phyloP scores from a whole-genome alignment of 768 basidiomycete species.

The Daedaleopsis nitida region DNA sequence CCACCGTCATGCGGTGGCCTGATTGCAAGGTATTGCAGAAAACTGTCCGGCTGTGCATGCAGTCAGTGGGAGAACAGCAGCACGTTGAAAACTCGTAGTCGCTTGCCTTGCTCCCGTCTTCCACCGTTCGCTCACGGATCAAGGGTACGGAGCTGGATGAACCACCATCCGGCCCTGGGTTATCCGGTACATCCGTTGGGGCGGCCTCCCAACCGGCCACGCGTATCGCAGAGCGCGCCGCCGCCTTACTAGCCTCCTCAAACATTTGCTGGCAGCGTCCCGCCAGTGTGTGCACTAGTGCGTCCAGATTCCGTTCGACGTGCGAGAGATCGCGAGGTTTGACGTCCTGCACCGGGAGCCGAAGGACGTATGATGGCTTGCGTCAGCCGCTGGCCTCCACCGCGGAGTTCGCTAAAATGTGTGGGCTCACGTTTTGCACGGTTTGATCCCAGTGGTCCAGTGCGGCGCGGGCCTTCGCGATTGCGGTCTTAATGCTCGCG shows the following conservation, averaged over 20 bases:
- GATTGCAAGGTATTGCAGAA: slow-evolving; percentile 56
- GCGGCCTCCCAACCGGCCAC: slow-evolving; percentile 12
- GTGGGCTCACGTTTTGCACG: slow-evolving; percentile 27
- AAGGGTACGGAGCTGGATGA: slow-evolving; percentile 20
- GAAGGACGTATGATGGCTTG: not conserved
- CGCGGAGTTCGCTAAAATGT: slow-evolving; percentile 5
- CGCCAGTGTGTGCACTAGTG: slow-evolving; percentile 63
- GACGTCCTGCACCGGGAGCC: slow-evolving; percentile 40
- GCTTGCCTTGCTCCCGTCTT: slow-evolving; percentile 51
- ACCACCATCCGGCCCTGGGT: slow-evolving; percentile 6
- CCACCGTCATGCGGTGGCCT: slow-evolving; percentile 40
- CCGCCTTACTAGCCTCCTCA: slow-evolving; percentile 59
- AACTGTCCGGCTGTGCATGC: slow-evolving; percentile 23
- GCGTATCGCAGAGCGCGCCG: slow-evolving; percentile 55
- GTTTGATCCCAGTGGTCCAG: slow-evolving; percentile 28
- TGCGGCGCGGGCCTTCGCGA: slow-evolving; percentile 14
- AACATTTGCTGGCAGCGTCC: slow-evolving; percentile 63
- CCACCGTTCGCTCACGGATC: slow-evolving; percentile 57
- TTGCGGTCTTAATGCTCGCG: slow-evolving; percentile 13
- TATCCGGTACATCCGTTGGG: slow-evolving; percentile 2
- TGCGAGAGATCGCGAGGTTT: slow-evolving; percentile 52
- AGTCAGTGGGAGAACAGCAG: slow-evolving; percentile 13
- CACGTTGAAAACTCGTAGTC: slow-evolving; percentile 24
- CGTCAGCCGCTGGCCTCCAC: not conserved
- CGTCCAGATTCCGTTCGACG: slow-evolving; percentile 70